Evolutionary conservation across 2,329 filamentous ascomycete genomes (phyloP), one percentile per base, ranked within the genome.

Genomic region (Truncatella angustata): DNA sequence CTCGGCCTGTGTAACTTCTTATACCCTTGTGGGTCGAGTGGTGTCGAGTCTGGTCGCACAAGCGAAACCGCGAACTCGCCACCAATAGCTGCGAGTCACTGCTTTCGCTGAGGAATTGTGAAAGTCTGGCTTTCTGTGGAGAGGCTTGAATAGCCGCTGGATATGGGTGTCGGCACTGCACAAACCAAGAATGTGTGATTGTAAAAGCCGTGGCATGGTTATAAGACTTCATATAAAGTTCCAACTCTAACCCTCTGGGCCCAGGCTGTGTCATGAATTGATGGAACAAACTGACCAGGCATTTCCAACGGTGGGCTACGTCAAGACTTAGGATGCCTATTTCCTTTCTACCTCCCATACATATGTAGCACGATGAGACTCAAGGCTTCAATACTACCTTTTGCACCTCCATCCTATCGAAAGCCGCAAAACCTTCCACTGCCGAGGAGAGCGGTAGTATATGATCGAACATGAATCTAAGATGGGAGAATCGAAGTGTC

Each of bases 121-220:
- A 32, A 12, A 32, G 12, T 7, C 12, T 32, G 28, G 6, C 7
- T 32, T 32, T 12, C 12, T 32, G 28, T 32, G 28, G 28, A 32
- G 28, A 32, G 28, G 28, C 7, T 32, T 7, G 6, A 32, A 6
- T 32, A 12, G 28, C 28, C 28, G 6, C 42, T 28, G 56, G 55
- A 26, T 48, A 47, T 30, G n/a, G 21, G 49, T 23, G 24, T 43
- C 20, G 58, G 54, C 5, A 56, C n/a, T n/a, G n/a, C n/a, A n/a
- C n/a, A n/a, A n/a, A n/a, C n/a, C n/a, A n/a, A n/a, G n/a, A n/a
- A n/a, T n/a, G n/a, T n/a, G n/a, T n/a, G n/a, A n/a, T n/a, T n/a
- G n/a, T n/a, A n/a, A n/a, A n/a, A n/a, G n/a, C n/a, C n/a, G n/a
- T n/a, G n/a, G n/a, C n/a, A n/a, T n/a, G n/a, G n/a, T n/a, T n/a